Conservation (phyloP, 495 filamentous ascomycete species). For the Penicillium soppii region DNA sequence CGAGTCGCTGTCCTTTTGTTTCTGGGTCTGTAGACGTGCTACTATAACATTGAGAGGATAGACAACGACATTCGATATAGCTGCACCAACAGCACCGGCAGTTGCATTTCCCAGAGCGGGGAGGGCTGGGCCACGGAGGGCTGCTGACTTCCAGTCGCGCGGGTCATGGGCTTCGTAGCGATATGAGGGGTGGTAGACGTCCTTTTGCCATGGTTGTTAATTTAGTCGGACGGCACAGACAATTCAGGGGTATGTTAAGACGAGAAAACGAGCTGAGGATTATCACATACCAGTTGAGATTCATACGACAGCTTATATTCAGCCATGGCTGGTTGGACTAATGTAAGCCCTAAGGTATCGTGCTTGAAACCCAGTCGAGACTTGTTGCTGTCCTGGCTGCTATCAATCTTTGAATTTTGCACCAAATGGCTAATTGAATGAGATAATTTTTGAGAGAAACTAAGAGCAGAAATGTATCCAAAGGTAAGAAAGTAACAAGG, state of each 20-base stretch:
- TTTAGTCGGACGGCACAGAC: neutral
- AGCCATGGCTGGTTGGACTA: slow-evolving; percentile 15
- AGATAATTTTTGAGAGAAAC: no score
- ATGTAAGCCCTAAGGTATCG: neutral
- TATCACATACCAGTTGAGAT: slow-evolving; percentile 28
- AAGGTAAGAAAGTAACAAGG: neutral
- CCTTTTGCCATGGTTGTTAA: slow-evolving; percentile 30
- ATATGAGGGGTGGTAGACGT: slow-evolving; percentile 51
- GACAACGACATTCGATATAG: slow-evolving; percentile 73
- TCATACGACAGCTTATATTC: slow-evolving; percentile 35
- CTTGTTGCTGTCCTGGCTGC: neutral
- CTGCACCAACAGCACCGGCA: slow-evolving; percentile 75
- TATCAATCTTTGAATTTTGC: no score
- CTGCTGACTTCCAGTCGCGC: slow-evolving; percentile 35
- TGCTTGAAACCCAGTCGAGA: no score
- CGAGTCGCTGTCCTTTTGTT: slow-evolving; percentile 40
- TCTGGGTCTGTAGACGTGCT: slow-evolving; percentile 81
- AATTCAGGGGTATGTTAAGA: neutral
- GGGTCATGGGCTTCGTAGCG: slow-evolving; percentile 39
- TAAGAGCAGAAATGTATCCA: no score
- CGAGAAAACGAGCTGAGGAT: neutral
- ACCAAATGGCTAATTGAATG: no score
- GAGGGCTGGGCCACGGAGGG: slow-evolving; percentile 54
- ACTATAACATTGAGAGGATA: slow-evolving; percentile 88
- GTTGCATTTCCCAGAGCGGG: slow-evolving; percentile 86